phyloP scores from a whole-genome alignment of 345 rosid species.

The Ceriops tagal region DNA sequence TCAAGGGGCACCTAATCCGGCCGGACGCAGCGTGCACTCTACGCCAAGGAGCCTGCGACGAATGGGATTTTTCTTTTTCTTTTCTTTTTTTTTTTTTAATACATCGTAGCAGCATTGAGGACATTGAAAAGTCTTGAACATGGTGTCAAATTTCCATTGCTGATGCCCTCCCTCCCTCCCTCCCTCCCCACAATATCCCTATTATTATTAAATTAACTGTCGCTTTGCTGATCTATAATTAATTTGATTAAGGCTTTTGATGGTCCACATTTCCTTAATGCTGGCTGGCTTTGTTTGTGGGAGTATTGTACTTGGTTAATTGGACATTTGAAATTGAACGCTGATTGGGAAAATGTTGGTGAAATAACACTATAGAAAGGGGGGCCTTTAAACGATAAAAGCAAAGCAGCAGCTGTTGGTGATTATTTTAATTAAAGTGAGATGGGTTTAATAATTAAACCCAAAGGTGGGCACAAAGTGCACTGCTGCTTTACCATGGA shows the following conservation, averaged over 20 bases:
- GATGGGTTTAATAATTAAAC: conserved; percentile 13
- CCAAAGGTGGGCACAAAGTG: conserved; percentile 23
- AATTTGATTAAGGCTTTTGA: conserved; percentile 23
- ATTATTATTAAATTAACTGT: conserved; percentile 23
- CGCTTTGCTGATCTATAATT: conserved; percentile 17
- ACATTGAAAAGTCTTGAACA: conserved; percentile 21
- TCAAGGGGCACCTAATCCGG: conserved; percentile 37
- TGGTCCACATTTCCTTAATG: conserved; percentile 46
- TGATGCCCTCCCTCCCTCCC: conserved; percentile 18
- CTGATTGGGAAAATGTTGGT: conserved; percentile 19
- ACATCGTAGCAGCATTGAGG: conserved; percentile 7
- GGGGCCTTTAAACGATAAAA: conserved; percentile 4
- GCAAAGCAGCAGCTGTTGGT: conserved; percentile 15
- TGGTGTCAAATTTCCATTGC: conserved; percentile 30
- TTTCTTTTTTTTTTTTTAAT: background rate
- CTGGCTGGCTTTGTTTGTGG: conserved; percentile 33
- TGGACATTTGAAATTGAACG: conserved; percentile 26
- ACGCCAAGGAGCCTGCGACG: conserved; percentile 26
- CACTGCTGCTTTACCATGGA: conserved; percentile 33
- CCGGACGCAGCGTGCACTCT: conserved; percentile 30
- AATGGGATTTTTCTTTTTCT: conserved; percentile 10
- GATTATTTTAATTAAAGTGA: conserved; percentile 17
- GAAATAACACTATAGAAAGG: conserved; percentile 17
- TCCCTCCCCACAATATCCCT: conserved; percentile 21
- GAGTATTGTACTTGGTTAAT: conserved; percentile 26